Base-by-base conservation (phyloP, 1,284 basidiomycete species). In the Malassezia sp. region DNA sequence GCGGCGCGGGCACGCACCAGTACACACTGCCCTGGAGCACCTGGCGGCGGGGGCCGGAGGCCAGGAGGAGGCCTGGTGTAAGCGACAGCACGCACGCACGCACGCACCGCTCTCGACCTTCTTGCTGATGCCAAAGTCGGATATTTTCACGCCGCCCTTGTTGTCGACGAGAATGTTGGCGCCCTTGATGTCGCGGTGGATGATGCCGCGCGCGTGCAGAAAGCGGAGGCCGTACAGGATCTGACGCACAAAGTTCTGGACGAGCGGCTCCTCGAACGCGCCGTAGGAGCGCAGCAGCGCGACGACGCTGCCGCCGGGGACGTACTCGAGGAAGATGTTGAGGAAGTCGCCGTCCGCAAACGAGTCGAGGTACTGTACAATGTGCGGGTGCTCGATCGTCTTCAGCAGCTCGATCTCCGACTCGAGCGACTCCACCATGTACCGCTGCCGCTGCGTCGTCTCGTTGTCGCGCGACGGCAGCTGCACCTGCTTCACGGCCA, bases 401-500 rank as follows among this genome's bases (percentile, higher is more conserved):
- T 93, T 90, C 54, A 99, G 76, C 7, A 97, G 76, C 72, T 91
- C 93, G 52, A 97, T 97, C 73, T 99, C 93, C 27, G 83, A 78
- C 71, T 97, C 89, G 29, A 99, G 77, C 2, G 93, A 91, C 43
- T 80, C 86, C 6, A 93, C 78, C 90, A 96, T 96, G 71, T 79
- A 81, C 74, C 85, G 84, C 74, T 93, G 95, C 56, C 87, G 80
- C 65, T 91, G 88, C 63, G 91, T 85, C 65, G 88, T 91, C 18
- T 84, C 80, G 8, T 82, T 82, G 22, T 83, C 81, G 14, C 85
- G 84, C 0, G 82, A 83, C 0, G 88, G 86, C 22, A 97, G 77
- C 64, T 96, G 87, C 38, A 99, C 93, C 76, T 97, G 91, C 74
- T 97, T 97, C 56, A 99, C 93, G 21, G 93, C 93, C 93, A 99